Base-by-base conservation (phyloP, 2,329 filamentous ascomycete genomes). In the Phyllosticta capitalensis region DNA sequence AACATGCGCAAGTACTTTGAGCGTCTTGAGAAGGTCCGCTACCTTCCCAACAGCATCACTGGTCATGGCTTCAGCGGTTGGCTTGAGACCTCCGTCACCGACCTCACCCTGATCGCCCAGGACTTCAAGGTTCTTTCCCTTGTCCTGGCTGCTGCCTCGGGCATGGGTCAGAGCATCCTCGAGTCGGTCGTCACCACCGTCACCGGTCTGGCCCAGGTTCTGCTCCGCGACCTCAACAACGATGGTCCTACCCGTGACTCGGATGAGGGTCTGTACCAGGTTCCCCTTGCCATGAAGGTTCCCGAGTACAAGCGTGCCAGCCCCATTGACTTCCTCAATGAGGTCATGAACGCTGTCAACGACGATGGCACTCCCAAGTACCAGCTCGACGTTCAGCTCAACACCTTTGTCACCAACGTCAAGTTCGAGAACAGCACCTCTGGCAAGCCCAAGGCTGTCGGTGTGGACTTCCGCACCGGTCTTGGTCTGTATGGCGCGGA, bases 361-460 rank as follows among this genome's bases (percentile, higher is more conserved):
- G 58, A 52, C 20, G 58, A 59, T 7, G 58, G 58, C 53, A 55
- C 22, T 30, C 77, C 78, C 65, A 75, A 83, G 61, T 84, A 83
- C 67, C 79, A 77, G 51, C 78, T 86, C 1, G 81, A 83, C 61
- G 74, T 86, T 57, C 75, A 76, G 52, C 75, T 79, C 2, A 87
- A 87, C 72, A 83, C 79, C 38, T 74, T 88, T 54, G 88, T 83
- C 62, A 85, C 86, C 56, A 86, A 85, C 69, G 72, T 90, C 69
- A 75, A 76, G 45, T 87, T 86, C 64, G 85, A 87, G 45, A 81
- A 84, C 2, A 83, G 83, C 68, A 85, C 67, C 28, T 26, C 28
- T 9, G 52, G 51, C 38, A 59, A 38, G 45, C 58, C 58, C 48
- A 52, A 55, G 45, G 75, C 75, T 1, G 72, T 69, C 22, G 75